Conservation (phyloP, 2,329 filamentous ascomycete species). For the Cercospora canescens region DNA sequence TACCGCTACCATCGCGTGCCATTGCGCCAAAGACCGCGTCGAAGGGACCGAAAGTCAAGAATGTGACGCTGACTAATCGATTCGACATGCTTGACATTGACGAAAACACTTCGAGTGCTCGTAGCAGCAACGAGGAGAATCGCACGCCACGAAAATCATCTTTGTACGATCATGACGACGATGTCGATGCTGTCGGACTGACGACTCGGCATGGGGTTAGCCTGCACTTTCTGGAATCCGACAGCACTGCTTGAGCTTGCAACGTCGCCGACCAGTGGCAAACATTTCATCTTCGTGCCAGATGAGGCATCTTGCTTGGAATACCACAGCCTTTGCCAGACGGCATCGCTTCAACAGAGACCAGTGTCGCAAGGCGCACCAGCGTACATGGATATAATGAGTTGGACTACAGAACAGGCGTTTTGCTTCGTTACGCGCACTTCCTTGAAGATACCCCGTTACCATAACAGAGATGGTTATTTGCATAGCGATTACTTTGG, state of each 20-base stretch:
- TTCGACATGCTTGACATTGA: constrained; percentile 62
- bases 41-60: constrained; percentile 37
- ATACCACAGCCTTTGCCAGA: not conserved
- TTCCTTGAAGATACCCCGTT: constrained; percentile 24
- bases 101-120: constrained; percentile 26
- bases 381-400: not conserved
- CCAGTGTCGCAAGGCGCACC: not conserved
- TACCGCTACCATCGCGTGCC: constrained; percentile 48
- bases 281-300: not conserved
- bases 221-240: constrained; percentile 25
- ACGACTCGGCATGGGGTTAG: constrained; percentile 26
- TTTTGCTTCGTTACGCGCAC: constrained; percentile 6
- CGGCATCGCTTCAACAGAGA: not conserved
- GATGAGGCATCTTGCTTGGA: not conserved
- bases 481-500: not conserved
- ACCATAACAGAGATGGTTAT: constrained; percentile 11
- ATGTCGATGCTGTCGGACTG: constrained; percentile 21
- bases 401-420: constrained; percentile 4
- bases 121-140: constrained; percentile 27
- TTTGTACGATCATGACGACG: constrained; percentile 18
- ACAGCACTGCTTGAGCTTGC: constrained; percentile 11
- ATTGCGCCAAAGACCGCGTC: constrained; percentile 31
- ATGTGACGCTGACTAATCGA: constrained; percentile 55
- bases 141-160: constrained; percentile 11
- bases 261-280: not conserved